A percentile compares a stretch with the other conserved stretches of the same genome.
Conservation (phyloP, 768 basidiomycete species). For the Scleroderma citrinum region DNA sequence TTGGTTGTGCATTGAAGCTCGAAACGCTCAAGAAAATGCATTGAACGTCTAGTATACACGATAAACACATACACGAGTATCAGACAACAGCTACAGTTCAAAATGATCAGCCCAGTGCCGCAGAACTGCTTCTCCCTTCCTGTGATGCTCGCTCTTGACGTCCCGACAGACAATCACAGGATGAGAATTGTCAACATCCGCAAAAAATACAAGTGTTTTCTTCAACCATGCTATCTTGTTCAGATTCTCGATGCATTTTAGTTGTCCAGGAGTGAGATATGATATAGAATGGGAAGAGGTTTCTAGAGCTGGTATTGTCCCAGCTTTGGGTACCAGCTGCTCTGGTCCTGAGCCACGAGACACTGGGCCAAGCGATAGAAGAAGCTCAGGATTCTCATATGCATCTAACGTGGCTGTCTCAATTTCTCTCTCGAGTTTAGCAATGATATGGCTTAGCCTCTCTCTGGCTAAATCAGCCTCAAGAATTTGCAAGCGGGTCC, state of each 20-base stretch:
- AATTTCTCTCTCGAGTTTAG: conserved; percentile 51
- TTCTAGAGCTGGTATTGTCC: not conserved
- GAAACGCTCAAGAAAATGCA: not conserved
- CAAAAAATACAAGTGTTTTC: conserved; percentile 67
- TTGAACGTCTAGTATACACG: not conserved
- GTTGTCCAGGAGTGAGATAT: conserved; percentile 50
- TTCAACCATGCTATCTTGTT: conserved; percentile 63
- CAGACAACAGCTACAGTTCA: conserved; percentile 27
- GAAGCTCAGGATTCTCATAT: conserved; percentile 39
- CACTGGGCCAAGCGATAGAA: conserved; percentile 14
- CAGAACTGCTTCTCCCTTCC: conserved; percentile 57
- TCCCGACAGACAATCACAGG: conserved; percentile 69
- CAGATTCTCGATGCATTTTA: conserved; percentile 48
- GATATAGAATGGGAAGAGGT: not conserved
- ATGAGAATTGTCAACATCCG: conserved; percentile 57
- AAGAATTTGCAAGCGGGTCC: conserved; percentile 56
- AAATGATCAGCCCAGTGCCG: conserved; percentile 69
- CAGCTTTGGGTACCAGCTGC: not conserved
- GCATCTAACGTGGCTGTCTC: conserved; percentile 59
- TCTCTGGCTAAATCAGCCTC: conserved; percentile 48
- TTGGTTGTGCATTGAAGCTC: too few species aligned
- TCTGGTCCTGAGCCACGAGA: not conserved
- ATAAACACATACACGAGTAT: not conserved
- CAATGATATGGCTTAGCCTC: conserved; percentile 52
- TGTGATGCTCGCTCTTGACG: conserved; percentile 52